Evolutionary conservation across 2,329 filamentous ascomycete genomes (phyloP), one percentile per base, ranked within the genome.

Genomic region (Ceratocystis papillata): DNA sequence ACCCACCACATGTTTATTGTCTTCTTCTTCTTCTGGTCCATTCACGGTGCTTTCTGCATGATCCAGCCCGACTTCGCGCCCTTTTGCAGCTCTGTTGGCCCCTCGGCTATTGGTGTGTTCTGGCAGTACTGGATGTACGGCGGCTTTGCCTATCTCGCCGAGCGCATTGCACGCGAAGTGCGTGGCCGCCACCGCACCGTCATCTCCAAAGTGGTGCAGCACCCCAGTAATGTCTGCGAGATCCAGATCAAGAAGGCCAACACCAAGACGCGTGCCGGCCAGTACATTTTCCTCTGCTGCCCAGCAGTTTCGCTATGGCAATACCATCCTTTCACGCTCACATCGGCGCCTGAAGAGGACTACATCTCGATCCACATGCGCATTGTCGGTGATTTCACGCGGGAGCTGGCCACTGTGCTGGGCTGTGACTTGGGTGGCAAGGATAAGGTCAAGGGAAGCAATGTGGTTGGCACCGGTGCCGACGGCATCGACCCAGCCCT

Each of bases 241-340:
- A 92, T 95, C 68, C 90, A 94, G 77, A 91, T 95, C 78, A 92
- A 93, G 80, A 94, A 94, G 77, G 88, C 92, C 73, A 79, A 90
- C 76, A 92, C 89, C 57, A 90, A 87, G 79, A 90, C 88, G 2
- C 81, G 83, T 64, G 88, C 89, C 22, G 90, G 90, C 63, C 88
- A 90, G 81, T 94, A 94, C 77, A 93, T 95, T 72, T 93, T 93
- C 78, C 81, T 94, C 71, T 93, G 88, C 79, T 94, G 89, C 74
- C 90, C 90, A 0, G 88, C 90, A 70, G 85, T 94, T 17, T 93
- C 89, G 0, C 80, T 94, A 59, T 94, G 88, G 88, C 89, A 94
- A 76, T 93, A 94, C 73, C 89, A 93, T 71, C 89, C 89, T 0
- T 94, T 94, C 75, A 93, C 89, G 1, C 79, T 94, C 62, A 95